phyloP scores from a whole-genome alignment of 495 filamentous ascomycete genomes.

The Penicillium coprophilum region DNA sequence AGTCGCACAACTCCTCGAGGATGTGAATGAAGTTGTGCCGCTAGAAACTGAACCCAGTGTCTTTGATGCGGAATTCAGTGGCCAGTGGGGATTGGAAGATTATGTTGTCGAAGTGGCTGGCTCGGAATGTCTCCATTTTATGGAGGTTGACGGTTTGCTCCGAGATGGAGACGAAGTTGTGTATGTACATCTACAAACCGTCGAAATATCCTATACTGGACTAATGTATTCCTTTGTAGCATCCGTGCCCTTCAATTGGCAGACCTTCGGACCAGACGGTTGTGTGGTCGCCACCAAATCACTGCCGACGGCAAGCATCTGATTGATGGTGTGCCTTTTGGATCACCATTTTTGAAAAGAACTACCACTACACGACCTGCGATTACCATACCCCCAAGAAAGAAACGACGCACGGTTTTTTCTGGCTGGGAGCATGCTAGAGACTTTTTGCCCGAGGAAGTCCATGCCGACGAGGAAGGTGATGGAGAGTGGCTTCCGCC shows the following conservation, averaged over 20 bases:
- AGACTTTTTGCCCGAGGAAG: slow-evolving; percentile 8
- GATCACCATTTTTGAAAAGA: slow-evolving; percentile 64
- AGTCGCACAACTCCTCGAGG: slow-evolving; percentile 77
- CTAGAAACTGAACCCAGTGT: slow-evolving; percentile 63
- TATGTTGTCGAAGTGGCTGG: slow-evolving; percentile 82
- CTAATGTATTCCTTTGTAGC: slow-evolving; percentile 40
- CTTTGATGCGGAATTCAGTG: slow-evolving; percentile 41
- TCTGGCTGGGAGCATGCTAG: slow-evolving; percentile 34
- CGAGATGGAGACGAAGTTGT: slow-evolving; percentile 83
- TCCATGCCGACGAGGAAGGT: slow-evolving; percentile 29
- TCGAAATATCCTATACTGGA: not conserved
- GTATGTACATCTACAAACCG: slow-evolving; percentile 49
- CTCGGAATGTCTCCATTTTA: slow-evolving; percentile 90
- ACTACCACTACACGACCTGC: slow-evolving; percentile 58
- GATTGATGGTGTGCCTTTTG: slow-evolving; percentile 87
- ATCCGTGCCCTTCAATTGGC: slow-evolving; percentile 77
- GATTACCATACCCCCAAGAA: slow-evolving; percentile 73
- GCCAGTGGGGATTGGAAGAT: slow-evolving; percentile 85
- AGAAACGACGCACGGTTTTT: slow-evolving; percentile 58
- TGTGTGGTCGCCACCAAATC: slow-evolving; percentile 84
- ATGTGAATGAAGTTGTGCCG: slow-evolving; percentile 79
- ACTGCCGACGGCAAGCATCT: slow-evolving; percentile 76
- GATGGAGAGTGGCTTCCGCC: slow-evolving; percentile 43
- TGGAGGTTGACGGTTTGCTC: slow-evolving; percentile 65
- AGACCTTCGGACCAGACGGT: slow-evolving; percentile 70